These are phyloP conservation scores for Talaromyces piceae DNA, from an alignment of 2,329 filamentous ascomycete genomes.

Conservation along the genomic window DNA sequence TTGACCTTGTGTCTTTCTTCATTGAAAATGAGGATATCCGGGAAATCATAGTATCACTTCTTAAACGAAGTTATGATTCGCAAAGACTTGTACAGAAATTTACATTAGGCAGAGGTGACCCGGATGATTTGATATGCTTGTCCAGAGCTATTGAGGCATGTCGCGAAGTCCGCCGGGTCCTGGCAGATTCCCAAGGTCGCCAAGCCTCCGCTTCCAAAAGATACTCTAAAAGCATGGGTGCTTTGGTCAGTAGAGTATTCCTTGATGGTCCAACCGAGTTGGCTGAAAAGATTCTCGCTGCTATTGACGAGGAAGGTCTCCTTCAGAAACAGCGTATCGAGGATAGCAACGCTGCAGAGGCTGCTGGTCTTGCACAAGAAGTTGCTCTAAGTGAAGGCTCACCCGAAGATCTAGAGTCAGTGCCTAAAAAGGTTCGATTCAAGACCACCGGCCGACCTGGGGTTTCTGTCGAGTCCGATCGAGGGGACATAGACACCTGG, in stretches of 20 bases:
- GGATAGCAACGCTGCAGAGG: constrained; percentile 61
- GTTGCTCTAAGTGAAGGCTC: constrained; percentile 60
- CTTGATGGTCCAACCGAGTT: constrained; percentile 61
- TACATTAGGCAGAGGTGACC: constrained; percentile 80
- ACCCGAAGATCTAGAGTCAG: constrained; percentile 46
- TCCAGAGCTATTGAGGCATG: constrained; percentile 74
- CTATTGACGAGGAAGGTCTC: constrained; percentile 92
- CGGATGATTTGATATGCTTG: constrained; percentile 80
- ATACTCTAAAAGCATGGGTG: constrained; percentile 16
- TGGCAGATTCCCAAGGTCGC: constrained; percentile 18
- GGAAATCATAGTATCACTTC: constrained; percentile 59
- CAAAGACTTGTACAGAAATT: constrained; percentile 91
- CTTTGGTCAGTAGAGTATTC: constrained; percentile 26
- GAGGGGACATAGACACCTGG: constrained; percentile 47
- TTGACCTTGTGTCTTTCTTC: constrained; percentile 75
- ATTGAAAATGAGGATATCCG: constrained; percentile 59
- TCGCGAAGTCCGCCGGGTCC: constrained; percentile 49
- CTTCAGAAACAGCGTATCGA: constrained; percentile 69
- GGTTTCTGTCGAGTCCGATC: constrained; percentile 27
- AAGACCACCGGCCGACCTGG: constrained; percentile 21
- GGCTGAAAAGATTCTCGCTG: constrained; percentile 61
- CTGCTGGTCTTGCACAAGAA: constrained; percentile 66
- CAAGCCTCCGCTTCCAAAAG: constrained; percentile 23
- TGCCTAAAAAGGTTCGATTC: constrained; percentile 46
- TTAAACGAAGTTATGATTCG: constrained; percentile 74